Evolutionary conservation across 306 rosid species (phyloP).

Genomic region (Luffa aegyptiaca): DNA sequence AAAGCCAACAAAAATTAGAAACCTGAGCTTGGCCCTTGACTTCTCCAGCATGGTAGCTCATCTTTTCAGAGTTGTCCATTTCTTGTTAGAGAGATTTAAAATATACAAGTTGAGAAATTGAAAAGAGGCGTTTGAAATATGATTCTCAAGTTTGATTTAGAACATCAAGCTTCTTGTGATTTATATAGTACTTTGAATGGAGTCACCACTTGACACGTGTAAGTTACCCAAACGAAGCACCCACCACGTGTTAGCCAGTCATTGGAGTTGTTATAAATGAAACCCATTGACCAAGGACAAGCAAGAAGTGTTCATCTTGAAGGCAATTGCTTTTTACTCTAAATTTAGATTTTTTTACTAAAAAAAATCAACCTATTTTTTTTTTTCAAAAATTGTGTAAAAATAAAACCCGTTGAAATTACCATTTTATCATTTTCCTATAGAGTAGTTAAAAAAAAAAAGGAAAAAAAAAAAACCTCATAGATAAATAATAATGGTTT

Average conservation of each 20-base stretch:
- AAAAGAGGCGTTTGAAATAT: neutral
- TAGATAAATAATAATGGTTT: no score
- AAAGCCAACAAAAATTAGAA: neutral
- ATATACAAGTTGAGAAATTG: neutral
- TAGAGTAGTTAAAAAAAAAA: no score
- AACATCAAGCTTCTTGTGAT: neutral
- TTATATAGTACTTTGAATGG: conserved; percentile 2
- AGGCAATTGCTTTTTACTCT: neutral
- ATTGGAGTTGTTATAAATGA: neutral
- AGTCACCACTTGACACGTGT: neutral
- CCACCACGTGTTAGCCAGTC: neutral
- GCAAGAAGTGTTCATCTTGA: neutral
- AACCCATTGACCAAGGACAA: neutral
- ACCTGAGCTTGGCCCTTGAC: conserved; percentile 59
- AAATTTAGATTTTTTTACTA: no score
- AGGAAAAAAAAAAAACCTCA: no score
- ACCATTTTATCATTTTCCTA: no score
- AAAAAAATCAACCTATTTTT: no score
- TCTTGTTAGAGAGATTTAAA: neutral
- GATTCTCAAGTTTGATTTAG: neutral
- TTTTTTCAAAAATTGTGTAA: no score
- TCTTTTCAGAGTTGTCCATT: conserved; percentile 40
- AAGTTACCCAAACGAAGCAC: no score
- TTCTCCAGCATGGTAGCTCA: conserved; percentile 41
- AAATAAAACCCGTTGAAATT: no score